Base-by-base conservation (phyloP, 495 filamentous ascomycete genomes). In the Xylaria bambusicola region DNA sequence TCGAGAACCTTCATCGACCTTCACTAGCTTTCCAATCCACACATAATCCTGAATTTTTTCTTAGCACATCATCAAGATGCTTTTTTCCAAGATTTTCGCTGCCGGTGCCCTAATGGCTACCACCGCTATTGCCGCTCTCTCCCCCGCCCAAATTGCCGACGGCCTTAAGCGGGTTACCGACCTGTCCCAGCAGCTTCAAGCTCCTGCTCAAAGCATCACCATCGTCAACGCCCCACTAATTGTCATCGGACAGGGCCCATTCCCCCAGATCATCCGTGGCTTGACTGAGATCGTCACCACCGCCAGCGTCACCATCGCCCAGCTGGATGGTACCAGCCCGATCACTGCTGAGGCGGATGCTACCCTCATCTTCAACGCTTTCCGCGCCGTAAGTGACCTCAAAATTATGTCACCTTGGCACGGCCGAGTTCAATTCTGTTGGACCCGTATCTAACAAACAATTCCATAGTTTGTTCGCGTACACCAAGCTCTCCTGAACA, bases 401-500 rank as follows among this genome's bases (percentile, higher is more conserved):
- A 33, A 5, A 10, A 33, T 10, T 10, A 33, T 33, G 5, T 33
- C 29, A 33, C 29, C 5, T 10, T 10, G 5, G 10, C 10, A 5
- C 4, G 2, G 15, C 20, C 15, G 3, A 7, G 3, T 8, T 12
- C 9, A 5, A 18, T 47, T 41, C 17, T 13, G 24, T 13, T 10
- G 8, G 35, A 0, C 6, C 3, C 1, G 20, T 6, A 3, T 2
- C 44, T 57, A 50, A 50, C 45, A 20, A 41, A 9, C 2, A 13
- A 17, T 35, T 20, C 3, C 35, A 4, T 18, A 60, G 57, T 72
- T 73, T n/a, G 64, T 64, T 45, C 2, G 21, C 3, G 65, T 63
- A 31, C 60, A 67, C 58, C 56, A 68, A 56, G 53, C 44, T 6
- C 66, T 71, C 1, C 62, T 75, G 31, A 65, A 68, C 60, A 66